Conservation (phyloP, 2,329 filamentous ascomycete genomes). For the Tolypocladium amazonense region DNA sequence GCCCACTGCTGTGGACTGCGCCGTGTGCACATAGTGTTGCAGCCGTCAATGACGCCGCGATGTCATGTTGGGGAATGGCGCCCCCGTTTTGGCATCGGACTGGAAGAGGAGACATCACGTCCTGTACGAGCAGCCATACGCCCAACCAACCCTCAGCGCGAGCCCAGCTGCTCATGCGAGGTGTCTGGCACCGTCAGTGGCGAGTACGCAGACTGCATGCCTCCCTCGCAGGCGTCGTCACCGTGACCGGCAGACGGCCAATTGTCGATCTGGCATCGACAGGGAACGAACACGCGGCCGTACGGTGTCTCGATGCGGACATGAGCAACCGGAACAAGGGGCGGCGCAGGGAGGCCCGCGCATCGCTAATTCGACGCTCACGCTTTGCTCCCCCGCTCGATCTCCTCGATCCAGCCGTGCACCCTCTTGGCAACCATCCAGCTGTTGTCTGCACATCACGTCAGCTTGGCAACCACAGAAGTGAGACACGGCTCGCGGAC, state of each 20-base stretch:
- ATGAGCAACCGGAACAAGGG: neutral
- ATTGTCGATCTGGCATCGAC: neutral
- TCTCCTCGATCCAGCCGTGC: conserved; percentile 16
- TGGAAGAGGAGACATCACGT: neutral
- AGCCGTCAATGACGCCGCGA: neutral
- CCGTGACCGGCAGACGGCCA: neutral
- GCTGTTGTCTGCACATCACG: conserved; percentile 12
- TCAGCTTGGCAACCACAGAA: neutral
- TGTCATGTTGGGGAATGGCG: neutral
- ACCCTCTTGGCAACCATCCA: conserved; percentile 18
- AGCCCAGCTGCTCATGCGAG: neutral
- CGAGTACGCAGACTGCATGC: neutral
- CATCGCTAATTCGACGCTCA: neutral
- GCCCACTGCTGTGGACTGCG: no score
- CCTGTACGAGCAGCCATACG: neutral
- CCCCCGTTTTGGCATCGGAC: neutral
- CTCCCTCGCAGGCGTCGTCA: neutral
- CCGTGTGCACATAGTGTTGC: no score
- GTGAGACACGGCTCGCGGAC: neutral
- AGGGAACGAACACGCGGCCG: neutral
- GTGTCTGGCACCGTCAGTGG: neutral
- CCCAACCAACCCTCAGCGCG: neutral
- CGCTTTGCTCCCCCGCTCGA: conserved; percentile 7
- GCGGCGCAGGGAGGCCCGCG: neutral
- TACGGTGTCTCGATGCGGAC: no score